phyloP scores from a whole-genome alignment of 768 basidiomycete species.

The Amanita inopinata region DNA sequence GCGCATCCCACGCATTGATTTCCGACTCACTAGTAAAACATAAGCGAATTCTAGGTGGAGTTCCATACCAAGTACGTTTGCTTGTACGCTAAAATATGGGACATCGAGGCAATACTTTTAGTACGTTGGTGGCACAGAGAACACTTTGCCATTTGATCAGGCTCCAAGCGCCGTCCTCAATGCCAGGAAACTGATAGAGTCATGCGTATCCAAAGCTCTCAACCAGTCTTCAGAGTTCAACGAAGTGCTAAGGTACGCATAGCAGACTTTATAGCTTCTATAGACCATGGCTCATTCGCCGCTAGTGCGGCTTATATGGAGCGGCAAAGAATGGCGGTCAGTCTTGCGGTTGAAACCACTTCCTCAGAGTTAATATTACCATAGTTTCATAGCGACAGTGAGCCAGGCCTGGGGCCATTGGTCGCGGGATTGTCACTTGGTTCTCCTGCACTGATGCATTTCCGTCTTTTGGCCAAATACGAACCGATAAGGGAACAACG shows the following conservation, averaged over 20 bases:
- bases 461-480: constrained; percentile 41
- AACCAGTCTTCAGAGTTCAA: constrained; percentile 41
- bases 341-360: constrained; percentile 16
- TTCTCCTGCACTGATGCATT: constrained; percentile 72
- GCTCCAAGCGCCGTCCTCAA: constrained; percentile 49
- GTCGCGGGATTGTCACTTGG: constrained; percentile 75
- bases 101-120: constrained; percentile 16
- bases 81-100: not conserved
- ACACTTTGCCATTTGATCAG: constrained; percentile 55
- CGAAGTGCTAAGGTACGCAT: constrained; percentile 52
- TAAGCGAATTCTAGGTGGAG: constrained; percentile 43
- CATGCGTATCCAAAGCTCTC: constrained; percentile 41
- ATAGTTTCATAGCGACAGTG: constrained; percentile 75
- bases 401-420: constrained; percentile 59
- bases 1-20: constrained; percentile 17
- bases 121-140: constrained; percentile 72
- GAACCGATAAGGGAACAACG: constrained; percentile 21
- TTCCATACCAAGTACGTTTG: constrained; percentile 59
- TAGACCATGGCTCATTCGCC: constrained; percentile 1
- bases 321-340: constrained; percentile 73
- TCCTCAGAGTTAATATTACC: too few species aligned
- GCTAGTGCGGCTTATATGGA: constrained; percentile 75
- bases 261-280: not conserved
- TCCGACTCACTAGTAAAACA: constrained; percentile 1
- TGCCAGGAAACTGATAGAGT: constrained; percentile 51